A percentile compares a stretch with the other conserved stretches of the same genome.
Evolutionary conservation across 2,329 filamentous ascomycete species (phyloP).

Genomic region (Talaromyces pinophilus): DNA sequence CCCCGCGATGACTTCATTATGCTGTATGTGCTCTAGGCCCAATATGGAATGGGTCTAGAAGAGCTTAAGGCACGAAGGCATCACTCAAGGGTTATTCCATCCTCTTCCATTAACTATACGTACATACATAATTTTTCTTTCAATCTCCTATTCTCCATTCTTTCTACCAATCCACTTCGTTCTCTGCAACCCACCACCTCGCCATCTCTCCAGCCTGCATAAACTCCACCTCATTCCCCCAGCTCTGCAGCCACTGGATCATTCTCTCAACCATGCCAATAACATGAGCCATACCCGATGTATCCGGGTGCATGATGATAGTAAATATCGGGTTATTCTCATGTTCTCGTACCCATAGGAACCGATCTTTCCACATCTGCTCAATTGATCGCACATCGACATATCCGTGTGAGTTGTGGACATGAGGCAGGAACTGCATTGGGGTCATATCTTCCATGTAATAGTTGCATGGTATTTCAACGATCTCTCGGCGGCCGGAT

Average conservation of each 20-base stretch:
- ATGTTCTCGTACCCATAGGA: constrained; percentile 55
- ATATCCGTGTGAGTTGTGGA: constrained; percentile 58
- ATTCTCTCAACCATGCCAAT: constrained; percentile 59
- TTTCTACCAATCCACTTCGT: background rate
- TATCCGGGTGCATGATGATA: constrained; percentile 59
- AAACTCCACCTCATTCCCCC: constrained; percentile 35
- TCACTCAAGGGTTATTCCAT: too few relatives aligned
- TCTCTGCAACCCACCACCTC: constrained; percentile 32
- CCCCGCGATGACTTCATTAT: constrained; percentile 11
- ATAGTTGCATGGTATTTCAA: constrained; percentile 49
- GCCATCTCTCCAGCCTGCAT: constrained; percentile 35
- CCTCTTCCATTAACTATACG: background rate
- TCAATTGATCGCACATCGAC: constrained; percentile 60
- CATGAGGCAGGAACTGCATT: constrained; percentile 48
- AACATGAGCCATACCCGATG: constrained; percentile 62
- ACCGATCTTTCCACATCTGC: constrained; percentile 62
- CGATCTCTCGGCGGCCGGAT: constrained; percentile 34
- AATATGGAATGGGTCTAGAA: background rate
- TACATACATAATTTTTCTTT: background rate
- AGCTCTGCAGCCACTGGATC: constrained; percentile 53
- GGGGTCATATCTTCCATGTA: constrained; percentile 52
- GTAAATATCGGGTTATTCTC: constrained; percentile 49
- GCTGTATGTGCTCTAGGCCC: background rate
- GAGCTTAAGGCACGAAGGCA: background rate
- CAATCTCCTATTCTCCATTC: background rate